Percentiles rank a stretch among this genome's conserved stretches.
These are phyloP conservation scores for Didymosphaeria variabile DNA, from an alignment of 2,329 filamentous ascomycete genomes.

Conservation along the genomic window DNA sequence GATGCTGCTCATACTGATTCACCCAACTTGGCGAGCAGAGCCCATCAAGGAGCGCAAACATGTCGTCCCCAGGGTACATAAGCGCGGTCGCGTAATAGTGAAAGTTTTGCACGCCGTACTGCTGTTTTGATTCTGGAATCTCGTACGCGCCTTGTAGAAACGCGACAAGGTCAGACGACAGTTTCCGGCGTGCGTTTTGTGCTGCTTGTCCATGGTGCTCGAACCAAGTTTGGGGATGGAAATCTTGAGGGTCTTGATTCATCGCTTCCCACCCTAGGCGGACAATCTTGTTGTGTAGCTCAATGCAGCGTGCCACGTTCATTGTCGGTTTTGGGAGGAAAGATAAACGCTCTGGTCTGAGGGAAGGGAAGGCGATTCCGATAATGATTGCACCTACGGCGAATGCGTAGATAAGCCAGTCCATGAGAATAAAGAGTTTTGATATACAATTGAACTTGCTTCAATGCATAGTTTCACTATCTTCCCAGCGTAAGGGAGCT, in stretches of 20 bases:
- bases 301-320: constrained; percentile 17
- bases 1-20: constrained; percentile 4
- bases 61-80: constrained; percentile 2
- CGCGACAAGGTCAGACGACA: constrained; percentile 7
- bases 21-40: constrained; percentile 4
- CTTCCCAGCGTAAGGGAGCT: too few relatives aligned
- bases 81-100: constrained; percentile 15
- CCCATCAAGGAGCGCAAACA: constrained; percentile 9
- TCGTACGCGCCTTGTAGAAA: constrained; percentile 16
- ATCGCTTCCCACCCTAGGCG: constrained; percentile 17
- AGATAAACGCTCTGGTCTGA: background rate
- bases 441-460: background rate
- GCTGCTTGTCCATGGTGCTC: constrained; percentile 8
- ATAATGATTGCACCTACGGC: constrained; percentile 24
- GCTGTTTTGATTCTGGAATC: background rate
- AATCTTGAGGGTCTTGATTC: constrained; percentile 5
- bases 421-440: constrained; percentile 8
- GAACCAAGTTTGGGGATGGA: constrained; percentile 10
- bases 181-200: constrained; percentile 5
- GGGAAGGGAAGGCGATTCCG: constrained; percentile 1
- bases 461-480: background rate
- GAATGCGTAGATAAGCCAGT: constrained; percentile 26
- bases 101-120: constrained; percentile 2
- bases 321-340: constrained; percentile 9
- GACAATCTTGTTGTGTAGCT: constrained; percentile 20